Base-by-base conservation (phyloP, 2,329 filamentous ascomycete genomes). In the Fusarium sp. region DNA sequence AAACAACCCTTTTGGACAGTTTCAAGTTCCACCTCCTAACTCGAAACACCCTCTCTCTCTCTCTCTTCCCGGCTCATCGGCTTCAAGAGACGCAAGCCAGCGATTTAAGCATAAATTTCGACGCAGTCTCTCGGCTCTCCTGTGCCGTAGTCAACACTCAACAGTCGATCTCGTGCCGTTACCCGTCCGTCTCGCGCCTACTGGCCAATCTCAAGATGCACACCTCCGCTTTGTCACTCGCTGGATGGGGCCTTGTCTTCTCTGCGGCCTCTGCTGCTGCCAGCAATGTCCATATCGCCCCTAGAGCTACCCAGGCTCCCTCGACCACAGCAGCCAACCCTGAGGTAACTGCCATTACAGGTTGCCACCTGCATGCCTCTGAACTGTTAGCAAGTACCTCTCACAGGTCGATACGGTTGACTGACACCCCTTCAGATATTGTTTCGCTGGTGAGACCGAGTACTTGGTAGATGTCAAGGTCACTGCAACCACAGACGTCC, bases 401-500 rank as follows among this genome's bases (percentile, higher is more conserved):
- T 55, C 36, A 7, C 24, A 24, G 11, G 26, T 28, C 33, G 49
- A 38, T 38, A 47, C 26, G 39, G 57, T 28, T 61, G 12, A 18
- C 61, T 75, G 26, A 76, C 62, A 14, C 14, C 42, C 38, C 22
- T 18, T 36, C 52, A 87, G 86, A 20, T 84, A 81, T 70, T 88
- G 87, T 73, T 81, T 87, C 74, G 83, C 81, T 44, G 83, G 82
- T 51, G 78, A 80, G 15, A 81, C 81, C 1, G 85, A 87, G 76
- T 87, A 84, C 61, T 73, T 81, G 41, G 82, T 87, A 28, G 82
- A 83, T 56, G 82, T 84, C 7, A 85, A 87, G 12, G 83, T 85
- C 6, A 92, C 88, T 8, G 85, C 85, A 24, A 90, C 87, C 3
- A 85, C 86, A 51, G 86, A 87, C 55, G 80, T 90, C 24, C 90